These are phyloP conservation scores for Cucurbita argyrosperma DNA, from an alignment of 306 rosid genomes.

Conservation along the genomic window DNA sequence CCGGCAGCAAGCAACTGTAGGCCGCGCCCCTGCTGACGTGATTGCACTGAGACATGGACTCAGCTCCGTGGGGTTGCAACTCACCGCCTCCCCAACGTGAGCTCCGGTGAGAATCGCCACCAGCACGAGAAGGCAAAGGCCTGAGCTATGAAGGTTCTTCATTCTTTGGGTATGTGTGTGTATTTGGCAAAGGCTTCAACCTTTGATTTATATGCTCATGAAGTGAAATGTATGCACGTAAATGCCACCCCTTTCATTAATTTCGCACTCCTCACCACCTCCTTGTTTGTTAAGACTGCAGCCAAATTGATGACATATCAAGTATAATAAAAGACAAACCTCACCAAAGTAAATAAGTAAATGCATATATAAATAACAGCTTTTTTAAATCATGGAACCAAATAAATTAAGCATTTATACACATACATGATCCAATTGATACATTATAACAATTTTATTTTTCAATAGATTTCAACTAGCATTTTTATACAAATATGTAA, in stretches of 20 bases:
- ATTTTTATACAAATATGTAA: no score
- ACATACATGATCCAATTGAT: no score
- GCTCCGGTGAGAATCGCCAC: not conserved
- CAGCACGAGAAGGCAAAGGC: not conserved
- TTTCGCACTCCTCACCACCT: not conserved
- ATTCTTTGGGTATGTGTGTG: not conserved
- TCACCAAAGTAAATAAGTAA: no score
- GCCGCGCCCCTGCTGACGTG: not conserved
- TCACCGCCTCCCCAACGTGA: not conserved
- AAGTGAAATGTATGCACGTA: not conserved
- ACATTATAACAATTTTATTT: no score
- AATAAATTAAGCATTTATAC: no score
- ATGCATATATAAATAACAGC: no score
- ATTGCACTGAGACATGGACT: slow-evolving; percentile 9
- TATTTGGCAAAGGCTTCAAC: not conserved
- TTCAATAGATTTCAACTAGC: no score
- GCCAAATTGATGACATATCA: not conserved
- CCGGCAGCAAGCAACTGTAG: slow-evolving; percentile 28
- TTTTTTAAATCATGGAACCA: no score
- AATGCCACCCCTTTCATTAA: not conserved
- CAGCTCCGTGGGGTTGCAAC: slow-evolving; percentile 12
- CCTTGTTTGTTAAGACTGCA: not conserved
- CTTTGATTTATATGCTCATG: not conserved
- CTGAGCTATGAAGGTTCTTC: not conserved
- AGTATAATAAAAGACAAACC: not conserved